Conservation (phyloP, 2,329 filamentous ascomycete genomes). For the Pestalotiopsis sp. region DNA sequence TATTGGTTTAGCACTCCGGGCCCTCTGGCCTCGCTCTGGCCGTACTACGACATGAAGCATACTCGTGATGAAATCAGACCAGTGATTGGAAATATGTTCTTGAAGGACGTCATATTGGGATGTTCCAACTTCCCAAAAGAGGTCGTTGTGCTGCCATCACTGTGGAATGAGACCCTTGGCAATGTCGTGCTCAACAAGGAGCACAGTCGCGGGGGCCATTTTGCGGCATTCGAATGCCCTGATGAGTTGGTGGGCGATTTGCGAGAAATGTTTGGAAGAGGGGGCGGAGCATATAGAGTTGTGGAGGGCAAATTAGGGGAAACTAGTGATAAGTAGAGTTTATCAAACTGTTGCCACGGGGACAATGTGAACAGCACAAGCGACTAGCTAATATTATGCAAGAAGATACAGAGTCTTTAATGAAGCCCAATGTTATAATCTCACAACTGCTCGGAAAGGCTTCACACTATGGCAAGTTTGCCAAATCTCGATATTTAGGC, state of each 20-base stretch:
- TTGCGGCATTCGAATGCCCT: slow-evolving; percentile 52
- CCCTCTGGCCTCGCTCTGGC: slow-evolving; percentile 62
- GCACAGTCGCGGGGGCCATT: slow-evolving; percentile 47
- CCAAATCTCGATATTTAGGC: too few species aligned
- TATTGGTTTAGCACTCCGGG: slow-evolving; percentile 72
- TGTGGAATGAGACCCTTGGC: slow-evolving; percentile 53
- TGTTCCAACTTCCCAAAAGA: slow-evolving; percentile 54
- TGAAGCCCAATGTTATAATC: too few species aligned
- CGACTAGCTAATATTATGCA: too few species aligned
- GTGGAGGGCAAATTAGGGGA: slow-evolving; percentile 6
- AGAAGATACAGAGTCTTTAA: too few species aligned
- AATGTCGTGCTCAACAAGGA: slow-evolving; percentile 50
- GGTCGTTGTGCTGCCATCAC: slow-evolving; percentile 45
- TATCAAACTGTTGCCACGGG: too few species aligned
- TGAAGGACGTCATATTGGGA: slow-evolving; percentile 46
- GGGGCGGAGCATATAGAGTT: slow-evolving; percentile 29
- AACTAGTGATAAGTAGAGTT: too few species aligned
- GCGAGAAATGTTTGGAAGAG: slow-evolving; percentile 49
- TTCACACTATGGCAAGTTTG: too few species aligned
- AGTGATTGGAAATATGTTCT: slow-evolving; percentile 23
- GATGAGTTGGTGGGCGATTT: slow-evolving; percentile 47
- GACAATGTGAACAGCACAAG: too few species aligned
- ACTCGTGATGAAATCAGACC: slow-evolving; percentile 60
- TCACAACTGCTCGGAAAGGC: too few species aligned
- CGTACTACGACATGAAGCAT: slow-evolving; percentile 71